Base-by-base conservation (phyloP, 306 rosid genomes). In the Malus sylvestris region DNA sequence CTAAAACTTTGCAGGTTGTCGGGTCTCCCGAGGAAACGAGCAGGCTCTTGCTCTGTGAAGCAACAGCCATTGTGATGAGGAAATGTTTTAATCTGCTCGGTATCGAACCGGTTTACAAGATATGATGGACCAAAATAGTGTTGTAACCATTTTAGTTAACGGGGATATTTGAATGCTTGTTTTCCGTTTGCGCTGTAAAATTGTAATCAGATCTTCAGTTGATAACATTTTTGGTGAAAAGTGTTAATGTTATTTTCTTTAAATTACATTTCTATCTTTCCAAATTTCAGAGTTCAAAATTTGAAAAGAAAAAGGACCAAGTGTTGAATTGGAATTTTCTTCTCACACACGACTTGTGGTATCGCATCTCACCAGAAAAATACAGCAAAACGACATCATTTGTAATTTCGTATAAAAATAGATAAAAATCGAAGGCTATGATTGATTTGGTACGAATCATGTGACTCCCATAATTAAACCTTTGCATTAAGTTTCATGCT, bases 31-130 rank as follows among this genome's bases (percentile, higher is more conserved):
- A 89, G 68, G 98, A 96, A 83, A 87, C 93, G 4, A 91, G 99
- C 65, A 76, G 99, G 84, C 99, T 96, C 59, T 84, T 96, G 88
- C 88, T 92, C 40, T 95, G 97, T 70, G 99, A 95, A 85, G 99
- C 97, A 73, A 92, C 99, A 1, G 97, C 90, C 74, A 78, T 64
- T 25, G 97, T 95, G 84, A 95, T 92, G 96, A 87, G 97, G 70
- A 89, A 92, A 76, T 92, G 97, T 84, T 95, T 92, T 76, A 15
- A 90, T 80, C 93, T 95, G 57, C 96, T 92, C 2, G 99, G 99
- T 61, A 92, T 95, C 45, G 85, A 66, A 42, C 97, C 97, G 62
- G 98, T 95, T 72, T 90, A 90, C 92, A 95, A 85, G 92, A 86
- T 92, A 78, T 92, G 82, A 81, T 10, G 23, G 38, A 2, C 6